A percentile compares a stretch with the other conserved stretches of the same genome.
Conservation (phyloP, 352 stramenopile genomes). For the Phytophthora colocasiae region DNA sequence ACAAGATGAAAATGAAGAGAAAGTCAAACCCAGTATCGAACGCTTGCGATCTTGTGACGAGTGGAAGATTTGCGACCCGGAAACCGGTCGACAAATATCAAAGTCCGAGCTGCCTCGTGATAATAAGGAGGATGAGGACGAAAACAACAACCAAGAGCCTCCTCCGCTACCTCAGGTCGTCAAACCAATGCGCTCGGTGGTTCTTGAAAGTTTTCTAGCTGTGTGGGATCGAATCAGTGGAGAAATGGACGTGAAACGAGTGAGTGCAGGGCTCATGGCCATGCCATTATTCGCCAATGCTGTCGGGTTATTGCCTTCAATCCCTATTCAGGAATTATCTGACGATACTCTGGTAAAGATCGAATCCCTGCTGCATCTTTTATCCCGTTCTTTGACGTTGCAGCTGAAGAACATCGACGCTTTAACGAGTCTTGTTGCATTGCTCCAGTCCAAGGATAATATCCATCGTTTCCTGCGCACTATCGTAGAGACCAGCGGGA, state of each 20-base stretch:
- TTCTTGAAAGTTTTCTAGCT: slow-evolving; percentile 38
- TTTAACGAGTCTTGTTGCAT: not conserved
- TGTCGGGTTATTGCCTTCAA: slow-evolving; percentile 28
- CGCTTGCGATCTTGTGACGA: slow-evolving; percentile 80
- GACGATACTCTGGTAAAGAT: slow-evolving; percentile 22
- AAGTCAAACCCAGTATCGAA: slow-evolving; percentile 73
- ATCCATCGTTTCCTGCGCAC: slow-evolving; percentile 38
- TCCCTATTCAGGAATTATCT: slow-evolving; percentile 22
- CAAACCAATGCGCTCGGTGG: slow-evolving; percentile 1
- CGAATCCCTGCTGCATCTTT: slow-evolving; percentile 29
- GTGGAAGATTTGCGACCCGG: slow-evolving; percentile 85
- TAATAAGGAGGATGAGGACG: not conserved
- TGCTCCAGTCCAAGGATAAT: slow-evolving; percentile 29
- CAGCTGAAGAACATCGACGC: slow-evolving; percentile 31
- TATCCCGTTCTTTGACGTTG: slow-evolving; percentile 36
- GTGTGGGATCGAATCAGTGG: slow-evolving; percentile 31
- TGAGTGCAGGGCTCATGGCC: slow-evolving; percentile 23
- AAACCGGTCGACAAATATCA: slow-evolving; percentile 62
- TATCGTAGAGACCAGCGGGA: slow-evolving; percentile 22
- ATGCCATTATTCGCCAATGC: slow-evolving; percentile 32
- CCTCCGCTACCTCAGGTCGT: slow-evolving; percentile 3
- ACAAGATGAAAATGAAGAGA: slow-evolving; percentile 24
- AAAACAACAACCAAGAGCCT: slow-evolving; percentile 18
- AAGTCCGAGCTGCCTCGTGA: slow-evolving; percentile 12
- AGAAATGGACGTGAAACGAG: slow-evolving; percentile 36